phyloP scores from a whole-genome alignment of 495 filamentous ascomycete genomes.

The Aspergillus avenaceus region DNA sequence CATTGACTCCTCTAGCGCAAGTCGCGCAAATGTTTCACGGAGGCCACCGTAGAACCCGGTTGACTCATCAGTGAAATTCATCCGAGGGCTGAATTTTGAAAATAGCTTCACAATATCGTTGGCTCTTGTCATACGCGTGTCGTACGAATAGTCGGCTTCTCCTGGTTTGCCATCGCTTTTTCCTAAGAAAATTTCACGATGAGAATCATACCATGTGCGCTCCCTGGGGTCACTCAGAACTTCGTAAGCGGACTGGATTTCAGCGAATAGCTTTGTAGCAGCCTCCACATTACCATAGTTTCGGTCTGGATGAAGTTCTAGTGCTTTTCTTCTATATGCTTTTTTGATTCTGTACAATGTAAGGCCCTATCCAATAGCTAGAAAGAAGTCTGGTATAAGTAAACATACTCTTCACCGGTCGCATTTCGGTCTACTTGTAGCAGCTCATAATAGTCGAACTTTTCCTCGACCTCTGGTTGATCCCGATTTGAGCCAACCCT shows the following conservation, averaged over 20 bases:
- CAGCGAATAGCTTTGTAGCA: conserved; percentile 80
- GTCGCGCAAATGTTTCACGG: conserved; percentile 66
- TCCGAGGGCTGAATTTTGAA: conserved; percentile 67
- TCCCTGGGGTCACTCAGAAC: conserved; percentile 94
- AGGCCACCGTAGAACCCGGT: conserved; percentile 80
- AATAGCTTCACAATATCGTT: conserved; percentile 72
- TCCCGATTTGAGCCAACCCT: conserved; percentile 12
- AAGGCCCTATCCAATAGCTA: background rate
- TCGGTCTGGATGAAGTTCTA: conserved; percentile 92
- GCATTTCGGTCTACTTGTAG: conserved; percentile 68
- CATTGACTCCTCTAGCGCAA: conserved; percentile 75
- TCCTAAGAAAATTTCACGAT: conserved; percentile 77
- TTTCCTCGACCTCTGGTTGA: conserved; percentile 39
- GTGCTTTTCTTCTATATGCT: conserved; percentile 83
- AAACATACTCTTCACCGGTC: conserved; percentile 77
- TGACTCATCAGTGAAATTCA: conserved; percentile 71
- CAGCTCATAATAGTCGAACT: conserved; percentile 90
- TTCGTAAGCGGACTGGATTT: conserved; percentile 90
- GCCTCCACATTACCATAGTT: conserved; percentile 84
- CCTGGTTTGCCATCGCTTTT: conserved; percentile 41
- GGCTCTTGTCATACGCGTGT: conserved; percentile 67
- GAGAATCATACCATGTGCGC: conserved; percentile 95
- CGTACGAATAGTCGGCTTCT: conserved; percentile 53
- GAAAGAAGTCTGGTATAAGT: background rate
- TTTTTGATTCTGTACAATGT: conserved; percentile 70